phyloP scores from a whole-genome alignment of 495 filamentous ascomycete genomes.

The Trichoderma parareesei region DNA sequence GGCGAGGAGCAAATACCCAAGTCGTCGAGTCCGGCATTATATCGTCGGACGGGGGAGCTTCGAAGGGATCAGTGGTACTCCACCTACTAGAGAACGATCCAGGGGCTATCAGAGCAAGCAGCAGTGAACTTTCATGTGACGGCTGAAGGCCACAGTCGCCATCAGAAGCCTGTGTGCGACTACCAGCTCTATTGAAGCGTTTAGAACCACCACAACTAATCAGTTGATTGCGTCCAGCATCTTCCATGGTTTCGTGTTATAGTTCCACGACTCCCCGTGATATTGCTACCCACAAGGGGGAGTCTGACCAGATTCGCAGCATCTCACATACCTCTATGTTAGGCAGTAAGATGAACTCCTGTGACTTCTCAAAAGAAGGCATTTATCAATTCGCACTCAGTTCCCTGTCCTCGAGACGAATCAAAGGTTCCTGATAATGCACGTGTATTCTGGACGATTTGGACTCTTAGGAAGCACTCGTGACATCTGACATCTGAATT shows the following conservation, averaged over 20 bases:
- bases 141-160: neutral
- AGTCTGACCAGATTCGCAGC: neutral
- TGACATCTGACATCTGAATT: neutral
- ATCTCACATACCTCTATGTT: neutral
- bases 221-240: neutral
- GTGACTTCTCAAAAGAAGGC: neutral
- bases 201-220: neutral
- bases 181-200: neutral
- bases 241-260: neutral
- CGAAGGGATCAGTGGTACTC: neutral
- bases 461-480: neutral
- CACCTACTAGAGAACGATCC: neutral
- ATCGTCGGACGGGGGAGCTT: neutral
- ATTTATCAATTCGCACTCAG: neutral
- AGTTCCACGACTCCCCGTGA: neutral
- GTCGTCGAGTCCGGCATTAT: constrained; percentile 1
- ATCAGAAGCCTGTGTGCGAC: neutral
- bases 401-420: neutral
- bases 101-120: neutral
- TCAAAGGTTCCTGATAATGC: neutral
- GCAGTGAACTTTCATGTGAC: neutral
- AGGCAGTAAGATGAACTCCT: neutral
- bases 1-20: constrained; percentile 7
- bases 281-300: neutral
- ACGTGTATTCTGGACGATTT: neutral